These are phyloP conservation scores for Dendrothele bispora DNA, from an alignment of 768 basidiomycete species.

Conservation along the genomic window DNA sequence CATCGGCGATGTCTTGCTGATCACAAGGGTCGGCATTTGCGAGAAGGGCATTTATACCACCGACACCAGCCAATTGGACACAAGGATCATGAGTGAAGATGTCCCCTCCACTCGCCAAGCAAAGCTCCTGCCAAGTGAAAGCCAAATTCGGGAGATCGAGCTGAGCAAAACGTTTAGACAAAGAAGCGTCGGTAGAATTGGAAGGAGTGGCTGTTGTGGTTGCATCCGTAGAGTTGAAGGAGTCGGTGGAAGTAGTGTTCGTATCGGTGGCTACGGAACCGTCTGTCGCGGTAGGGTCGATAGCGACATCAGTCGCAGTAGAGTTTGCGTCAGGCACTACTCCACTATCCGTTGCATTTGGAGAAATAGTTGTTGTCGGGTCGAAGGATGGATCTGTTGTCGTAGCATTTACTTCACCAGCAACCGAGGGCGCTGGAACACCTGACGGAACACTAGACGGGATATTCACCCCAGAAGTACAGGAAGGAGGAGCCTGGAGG, in stretches of 20 bases:
- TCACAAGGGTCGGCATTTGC: conserved; percentile 46
- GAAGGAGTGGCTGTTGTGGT: neutral
- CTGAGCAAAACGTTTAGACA: conserved; percentile 24
- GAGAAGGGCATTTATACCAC: conserved; percentile 43
- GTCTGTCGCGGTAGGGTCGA: neutral
- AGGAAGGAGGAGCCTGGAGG: conserved; percentile 27
- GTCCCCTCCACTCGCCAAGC: conserved; percentile 40
- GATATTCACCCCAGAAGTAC: conserved; percentile 13
- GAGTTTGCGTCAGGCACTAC: conserved; percentile 6
- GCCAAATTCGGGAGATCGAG: conserved; percentile 36
- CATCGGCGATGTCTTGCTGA: conserved; percentile 49
- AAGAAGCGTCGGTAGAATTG: neutral
- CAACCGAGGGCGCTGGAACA: neutral
- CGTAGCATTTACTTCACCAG: neutral
- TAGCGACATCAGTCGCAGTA: conserved; percentile 4
- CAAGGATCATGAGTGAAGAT: conserved; percentile 41
- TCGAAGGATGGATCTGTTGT: conserved; percentile 6
- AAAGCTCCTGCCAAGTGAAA: conserved; percentile 48
- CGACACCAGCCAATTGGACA: conserved; percentile 38
- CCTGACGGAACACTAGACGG: conserved; percentile 9
- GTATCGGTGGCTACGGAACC: conserved; percentile 13
- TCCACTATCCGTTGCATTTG: conserved; percentile 14
- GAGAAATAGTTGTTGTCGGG: conserved; percentile 8
- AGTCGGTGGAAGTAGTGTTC: neutral
- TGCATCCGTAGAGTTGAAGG: conserved; percentile 1